phyloP scores from a whole-genome alignment of 352 stramenopile genomes.

The Halophytophthora batemanensis region DNA sequence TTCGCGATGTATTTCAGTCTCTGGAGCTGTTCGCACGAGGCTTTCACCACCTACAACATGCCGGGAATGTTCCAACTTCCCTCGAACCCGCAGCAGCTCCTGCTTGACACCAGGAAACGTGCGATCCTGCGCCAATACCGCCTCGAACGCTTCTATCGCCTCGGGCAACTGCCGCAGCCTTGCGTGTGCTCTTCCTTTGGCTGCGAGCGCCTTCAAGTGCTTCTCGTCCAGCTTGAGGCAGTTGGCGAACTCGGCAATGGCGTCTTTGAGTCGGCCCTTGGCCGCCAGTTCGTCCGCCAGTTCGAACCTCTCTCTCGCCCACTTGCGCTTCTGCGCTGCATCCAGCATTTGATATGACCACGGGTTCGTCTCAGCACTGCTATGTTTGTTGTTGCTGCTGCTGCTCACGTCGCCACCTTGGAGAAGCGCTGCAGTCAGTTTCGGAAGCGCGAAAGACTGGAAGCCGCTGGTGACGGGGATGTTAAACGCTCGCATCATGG shows the following conservation, averaged over 20 bases:
- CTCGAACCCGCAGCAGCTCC: slow-evolving; percentile 18
- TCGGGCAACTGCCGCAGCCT: slow-evolving; percentile 31
- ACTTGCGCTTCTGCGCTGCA: slow-evolving; percentile 30
- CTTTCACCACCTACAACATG: slow-evolving; percentile 4
- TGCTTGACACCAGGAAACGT: slow-evolving; percentile 8
- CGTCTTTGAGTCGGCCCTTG: slow-evolving; percentile 27
- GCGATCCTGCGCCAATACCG: slow-evolving; percentile 15
- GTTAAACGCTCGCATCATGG: slow-evolving; percentile 3
- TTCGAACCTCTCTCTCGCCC: slow-evolving; percentile 30
- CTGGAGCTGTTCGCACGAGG: not conserved
- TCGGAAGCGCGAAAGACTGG: slow-evolving; percentile 11
- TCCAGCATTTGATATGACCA: slow-evolving; percentile 34
- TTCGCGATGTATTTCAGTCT: not conserved
- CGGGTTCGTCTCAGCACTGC: slow-evolving; percentile 1
- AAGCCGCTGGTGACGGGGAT: not conserved
- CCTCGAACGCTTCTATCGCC: slow-evolving; percentile 34
- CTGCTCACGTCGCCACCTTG: not conserved
- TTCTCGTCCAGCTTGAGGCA: slow-evolving; percentile 31
- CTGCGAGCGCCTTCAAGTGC: slow-evolving; percentile 13
- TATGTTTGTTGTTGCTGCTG: not conserved
- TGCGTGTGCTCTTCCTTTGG: slow-evolving; percentile 21
- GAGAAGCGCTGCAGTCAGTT: too few species aligned
- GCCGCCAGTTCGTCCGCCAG: slow-evolving; percentile 21
- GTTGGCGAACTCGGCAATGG: slow-evolving; percentile 33
- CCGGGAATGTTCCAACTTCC: slow-evolving; percentile 16